These are phyloP conservation scores for Scenedesmus sp. DNA, from an alignment of 163 green algal genomes.

Conservation along the genomic window DNA sequence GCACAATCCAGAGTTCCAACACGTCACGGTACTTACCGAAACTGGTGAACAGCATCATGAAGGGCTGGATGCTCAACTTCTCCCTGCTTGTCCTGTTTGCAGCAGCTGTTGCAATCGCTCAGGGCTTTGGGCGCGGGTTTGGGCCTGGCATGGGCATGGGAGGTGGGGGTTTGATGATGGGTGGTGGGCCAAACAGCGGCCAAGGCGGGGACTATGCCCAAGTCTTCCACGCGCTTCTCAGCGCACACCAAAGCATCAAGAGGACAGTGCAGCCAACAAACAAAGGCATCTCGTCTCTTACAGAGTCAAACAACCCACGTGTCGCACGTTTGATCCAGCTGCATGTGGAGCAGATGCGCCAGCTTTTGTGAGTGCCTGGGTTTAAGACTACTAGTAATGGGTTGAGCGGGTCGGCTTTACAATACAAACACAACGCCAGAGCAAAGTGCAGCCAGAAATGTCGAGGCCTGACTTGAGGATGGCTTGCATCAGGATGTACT, in stretches of 20 bases:
- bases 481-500: too few species aligned
- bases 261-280: not conserved
- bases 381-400: too few species aligned
- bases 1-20: not conserved
- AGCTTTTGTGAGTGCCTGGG: not conserved
- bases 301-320: not conserved
- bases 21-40: not conserved
- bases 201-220: not conserved
- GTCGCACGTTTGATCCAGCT: not conserved
- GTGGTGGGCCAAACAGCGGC: not conserved
- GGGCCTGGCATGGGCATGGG: not conserved
- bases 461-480: not conserved
- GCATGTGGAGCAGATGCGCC: slow-evolving; percentile 13
- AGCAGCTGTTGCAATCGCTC: not conserved
- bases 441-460: too few species aligned
- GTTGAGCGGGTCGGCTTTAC: too few species aligned
- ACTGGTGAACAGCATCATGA: not conserved
- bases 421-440: too few species aligned
- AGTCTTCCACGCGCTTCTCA: slow-evolving; percentile 5
- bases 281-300: not conserved
- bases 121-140: not conserved
- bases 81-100: not conserved
- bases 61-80: not conserved
- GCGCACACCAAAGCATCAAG: not conserved
- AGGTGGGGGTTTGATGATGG: not conserved